Evolutionary conservation across 768 basidiomycete genomes (phyloP).

Genomic region (Sutorius australiensis): DNA sequence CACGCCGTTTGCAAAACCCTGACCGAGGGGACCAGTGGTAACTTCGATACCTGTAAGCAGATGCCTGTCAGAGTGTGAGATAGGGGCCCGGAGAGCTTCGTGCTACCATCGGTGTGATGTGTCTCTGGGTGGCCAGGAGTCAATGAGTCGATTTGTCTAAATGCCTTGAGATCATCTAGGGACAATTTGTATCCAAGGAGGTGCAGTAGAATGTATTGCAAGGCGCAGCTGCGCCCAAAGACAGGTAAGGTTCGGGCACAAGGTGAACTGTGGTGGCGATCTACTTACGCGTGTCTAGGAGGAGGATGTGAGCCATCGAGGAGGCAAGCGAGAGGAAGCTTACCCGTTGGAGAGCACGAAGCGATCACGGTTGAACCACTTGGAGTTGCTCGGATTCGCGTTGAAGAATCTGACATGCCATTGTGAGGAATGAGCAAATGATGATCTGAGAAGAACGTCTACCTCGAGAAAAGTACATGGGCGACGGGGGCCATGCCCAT

Average conservation of each 20-base stretch:
- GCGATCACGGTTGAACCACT: constrained; percentile 96
- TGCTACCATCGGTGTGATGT: constrained; percentile 58
- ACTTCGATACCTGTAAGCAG: constrained; percentile 65
- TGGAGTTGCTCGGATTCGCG: constrained; percentile 82
- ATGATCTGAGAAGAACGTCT: background rate
- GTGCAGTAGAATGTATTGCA: constrained; percentile 91
- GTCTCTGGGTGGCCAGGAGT: constrained; percentile 93
- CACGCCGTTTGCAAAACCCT: constrained; percentile 91
- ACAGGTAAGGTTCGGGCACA: constrained; percentile 1
- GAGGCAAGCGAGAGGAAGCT: constrained; percentile 6
- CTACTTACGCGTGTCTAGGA: constrained; percentile 67
- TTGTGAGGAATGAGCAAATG: background rate
- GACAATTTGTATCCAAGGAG: constrained; percentile 89
- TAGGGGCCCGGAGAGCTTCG: background rate
- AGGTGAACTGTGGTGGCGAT: background rate
- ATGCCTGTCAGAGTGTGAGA: constrained; percentile 5
- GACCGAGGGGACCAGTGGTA: constrained; percentile 94
- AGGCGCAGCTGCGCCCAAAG: constrained; percentile 63
- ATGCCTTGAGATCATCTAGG: constrained; percentile 87
- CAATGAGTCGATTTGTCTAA: constrained; percentile 86
- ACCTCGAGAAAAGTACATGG: constrained; percentile 79
- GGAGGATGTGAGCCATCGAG: constrained; percentile 10
- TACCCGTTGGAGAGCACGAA: constrained; percentile 96
- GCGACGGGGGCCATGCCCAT: constrained; percentile 90
- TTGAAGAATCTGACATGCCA: constrained; percentile 64